Base-by-base conservation (phyloP, 2,329 filamentous ascomycete genomes). In the Lanzia echinophila region DNA sequence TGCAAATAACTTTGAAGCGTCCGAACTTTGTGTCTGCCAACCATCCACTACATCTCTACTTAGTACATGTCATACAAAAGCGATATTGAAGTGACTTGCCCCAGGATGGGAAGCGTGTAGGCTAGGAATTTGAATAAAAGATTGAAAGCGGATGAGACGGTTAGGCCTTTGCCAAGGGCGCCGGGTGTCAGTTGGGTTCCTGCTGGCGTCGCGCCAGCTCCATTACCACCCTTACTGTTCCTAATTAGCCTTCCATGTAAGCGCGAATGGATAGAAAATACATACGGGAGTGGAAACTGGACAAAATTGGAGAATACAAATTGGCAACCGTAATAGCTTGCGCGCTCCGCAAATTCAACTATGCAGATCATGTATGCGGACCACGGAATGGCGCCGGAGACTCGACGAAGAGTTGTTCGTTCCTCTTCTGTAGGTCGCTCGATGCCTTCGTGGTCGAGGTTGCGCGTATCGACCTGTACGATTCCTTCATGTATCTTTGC, bases 271-370 rank as follows among this genome's bases (percentile, higher is more conserved):
- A 20, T 3, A 22, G 39, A 12, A 12, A 24, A 34, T 7, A 28
- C 48, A 19, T 55, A 55, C 39, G 82, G 82, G 4, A 86, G 65
- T 3, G 79, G 76, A 13, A 78, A 77, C 60, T 86, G 78, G 63
- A 86, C 76, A 60, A 78, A 86, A 66, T 86, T 87, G 59, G 73
- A 74, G 64, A 83, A 82, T 6, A 67, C 70, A 1, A 74, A 77
- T 43, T 80, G 78, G 3, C 82, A 83, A 50, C 86, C 86, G 65
- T 90, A 90, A 78, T 88, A 90, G 17, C 83, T 86, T 71, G 88
- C 88, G 45, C 87, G 83, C 72, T 90, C 87, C 71, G 83, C 87
- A 55, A 89, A 73, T 71, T 90, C 87, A 58, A 86, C 80, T 57
- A 88, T 82, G 47, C 84, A 86, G 55, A 90, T 80, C 32, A 83